A percentile compares a stretch with the other conserved stretches of the same genome.
Evolutionary conservation across 106 monocot species (phyloP).

Genomic region (Apostasia shenzhenica): DNA sequence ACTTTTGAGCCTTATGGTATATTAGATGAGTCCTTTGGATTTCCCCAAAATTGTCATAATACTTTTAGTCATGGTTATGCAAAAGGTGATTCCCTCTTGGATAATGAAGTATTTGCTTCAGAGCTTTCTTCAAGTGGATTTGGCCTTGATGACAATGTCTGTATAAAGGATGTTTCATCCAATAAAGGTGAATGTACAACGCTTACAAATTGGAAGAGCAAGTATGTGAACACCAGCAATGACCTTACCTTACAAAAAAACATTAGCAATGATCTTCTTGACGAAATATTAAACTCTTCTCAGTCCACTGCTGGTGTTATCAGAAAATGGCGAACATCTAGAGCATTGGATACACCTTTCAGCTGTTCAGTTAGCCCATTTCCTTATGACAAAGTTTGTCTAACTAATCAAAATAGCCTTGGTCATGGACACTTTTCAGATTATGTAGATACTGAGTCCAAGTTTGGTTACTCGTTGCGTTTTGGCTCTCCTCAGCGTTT

Average conservation of each 20-base stretch:
- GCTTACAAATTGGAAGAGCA: neutral
- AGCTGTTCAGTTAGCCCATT: neutral
- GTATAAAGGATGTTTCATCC: neutral
- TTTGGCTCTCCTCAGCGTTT: constrained; percentile 13
- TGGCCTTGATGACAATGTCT: constrained; percentile 11
- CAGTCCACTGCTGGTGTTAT: constrained; percentile 7
- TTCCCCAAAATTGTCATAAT: constrained; percentile 8
- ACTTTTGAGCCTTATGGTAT: constrained; percentile 3
- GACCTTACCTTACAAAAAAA: neutral
- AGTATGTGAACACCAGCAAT: neutral
- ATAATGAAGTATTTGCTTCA: constrained; percentile 11
- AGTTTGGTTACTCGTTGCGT: constrained; percentile 10
- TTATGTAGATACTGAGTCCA: constrained; percentile 4
- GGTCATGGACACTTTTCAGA: neutral
- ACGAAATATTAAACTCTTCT: constrained; percentile 5
- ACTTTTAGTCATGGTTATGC: constrained; percentile 7
- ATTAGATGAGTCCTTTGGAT: constrained; percentile 7
- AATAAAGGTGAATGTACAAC: neutral
- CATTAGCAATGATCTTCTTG: constrained; percentile 1
- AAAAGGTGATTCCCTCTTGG: constrained; percentile 6
- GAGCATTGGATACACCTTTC: constrained; percentile 7
- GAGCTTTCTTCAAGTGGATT: constrained; percentile 9
- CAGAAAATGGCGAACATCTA: constrained; percentile 22
- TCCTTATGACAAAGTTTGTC: constrained; percentile 8
- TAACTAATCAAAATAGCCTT: constrained; percentile 8